Conservation (phyloP, 1,284 basidiomycete species). For the Tremellales sp. region DNA sequence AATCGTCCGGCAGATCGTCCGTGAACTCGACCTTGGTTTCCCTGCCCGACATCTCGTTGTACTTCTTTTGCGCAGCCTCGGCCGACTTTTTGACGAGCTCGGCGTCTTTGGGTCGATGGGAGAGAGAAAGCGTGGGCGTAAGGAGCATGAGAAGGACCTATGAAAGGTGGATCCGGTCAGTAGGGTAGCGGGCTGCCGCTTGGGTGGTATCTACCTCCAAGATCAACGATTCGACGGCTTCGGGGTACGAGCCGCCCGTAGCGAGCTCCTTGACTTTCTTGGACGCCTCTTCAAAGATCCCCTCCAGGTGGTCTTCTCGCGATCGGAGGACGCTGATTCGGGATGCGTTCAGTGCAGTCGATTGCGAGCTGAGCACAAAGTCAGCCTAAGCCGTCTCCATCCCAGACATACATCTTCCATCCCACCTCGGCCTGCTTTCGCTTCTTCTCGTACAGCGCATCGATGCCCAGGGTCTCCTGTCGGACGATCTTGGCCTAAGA, state of each 20-base stretch:
- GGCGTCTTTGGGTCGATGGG: slow-evolving; percentile 43
- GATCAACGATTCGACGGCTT: slow-evolving; percentile 75
- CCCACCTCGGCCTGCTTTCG: slow-evolving; percentile 84
- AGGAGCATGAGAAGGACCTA: slow-evolving; percentile 61
- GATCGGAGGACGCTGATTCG: slow-evolving; percentile 85
- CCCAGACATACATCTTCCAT: slow-evolving; percentile 79
- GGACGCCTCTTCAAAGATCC: slow-evolving; percentile 76
- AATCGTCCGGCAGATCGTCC: slow-evolving; percentile 65
- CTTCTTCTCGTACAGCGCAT: slow-evolving; percentile 89
- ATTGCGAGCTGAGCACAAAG: slow-evolving; percentile 67
- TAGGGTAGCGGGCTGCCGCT: background rate
- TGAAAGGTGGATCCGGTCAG: background rate
- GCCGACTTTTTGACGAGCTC: slow-evolving; percentile 38
- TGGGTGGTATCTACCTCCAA: slow-evolving; percentile 59
- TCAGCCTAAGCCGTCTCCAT: slow-evolving; percentile 4
- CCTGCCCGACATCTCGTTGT: slow-evolving; percentile 60
- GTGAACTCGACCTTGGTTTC: slow-evolving; percentile 63
- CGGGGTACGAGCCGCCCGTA: slow-evolving; percentile 66
- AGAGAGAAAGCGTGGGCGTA: slow-evolving; percentile 58
- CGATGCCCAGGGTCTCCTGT: slow-evolving; percentile 87
- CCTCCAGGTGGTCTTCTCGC: slow-evolving; percentile 87
- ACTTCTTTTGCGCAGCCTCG: slow-evolving; percentile 31
- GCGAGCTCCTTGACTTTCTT: slow-evolving; percentile 62
- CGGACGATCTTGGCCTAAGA: slow-evolving; percentile 87
- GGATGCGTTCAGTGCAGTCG: slow-evolving; percentile 93